Base-by-base conservation (phyloP, 2,329 filamentous ascomycete genomes). In the Talaromyces marneffei region DNA sequence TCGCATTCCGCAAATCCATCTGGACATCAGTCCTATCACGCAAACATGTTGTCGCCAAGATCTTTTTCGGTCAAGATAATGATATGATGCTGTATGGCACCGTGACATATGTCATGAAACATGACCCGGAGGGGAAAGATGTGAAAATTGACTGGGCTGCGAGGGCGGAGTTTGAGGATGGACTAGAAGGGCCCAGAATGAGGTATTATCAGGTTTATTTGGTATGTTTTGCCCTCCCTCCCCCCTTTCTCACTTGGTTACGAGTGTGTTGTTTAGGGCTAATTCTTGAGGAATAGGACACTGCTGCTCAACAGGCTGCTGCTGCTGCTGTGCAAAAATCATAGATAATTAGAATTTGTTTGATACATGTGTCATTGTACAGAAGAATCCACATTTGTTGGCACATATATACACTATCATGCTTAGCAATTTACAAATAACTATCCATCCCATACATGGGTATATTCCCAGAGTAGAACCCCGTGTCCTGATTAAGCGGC, bases 131-230 rank as follows among this genome's bases (percentile, higher is more conserved):
- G 39, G 66, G 64, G 20, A 69, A 60, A n/a, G 71, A 74, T 57
- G 66, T 74, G 6, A 69, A 74, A 65, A 67, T 76, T 35, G 71
- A 72, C 5, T 76, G 74, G 74, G 72, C 72, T 29, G 74, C 70
- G 48, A 63, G 74, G 42, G 74, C 72, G 18, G 72, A 72, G 14
- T 75, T 76, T 66, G 71, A 65, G 2, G 61, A 64, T 57, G 65
- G 65, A 20, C 65, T 63, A 1, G 66, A 65, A 1, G 66, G 52
- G 44, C 58, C 71, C 18, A 75, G 69, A 65, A 75, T 76, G 73
- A 68, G 61, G 64, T 76, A 74, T 63, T 76, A 76, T 69, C 74
- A 75, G 65, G 74, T 76, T 62, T 76, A 76, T 63, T 64, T 76
- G 70, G 74, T 75, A 62, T 25, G 74, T 70, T 39, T n/a, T n/a